Percentiles rank a stretch among this genome's conserved stretches.
These are phyloP conservation scores for Candida labiduridarum DNA, from an alignment of 1,139 yeast species.

Conservation along the genomic window DNA sequence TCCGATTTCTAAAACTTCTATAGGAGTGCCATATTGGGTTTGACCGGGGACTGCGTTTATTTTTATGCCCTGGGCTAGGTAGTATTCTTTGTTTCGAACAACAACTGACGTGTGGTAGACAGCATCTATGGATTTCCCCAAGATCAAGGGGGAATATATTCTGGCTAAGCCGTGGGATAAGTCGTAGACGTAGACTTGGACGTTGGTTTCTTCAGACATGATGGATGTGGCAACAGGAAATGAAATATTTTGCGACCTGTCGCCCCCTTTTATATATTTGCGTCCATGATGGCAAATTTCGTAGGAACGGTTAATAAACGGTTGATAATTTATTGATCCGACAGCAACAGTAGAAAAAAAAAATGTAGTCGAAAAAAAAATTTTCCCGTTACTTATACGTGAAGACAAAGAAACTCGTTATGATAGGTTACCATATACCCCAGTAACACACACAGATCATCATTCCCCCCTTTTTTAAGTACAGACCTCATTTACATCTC, in stretches of 20 bases:
- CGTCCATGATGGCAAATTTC: neutral
- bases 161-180: conserved; percentile 53
- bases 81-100: conserved; percentile 55
- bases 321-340: neutral
- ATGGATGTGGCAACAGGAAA: neutral
- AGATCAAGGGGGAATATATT: conserved; percentile 42
- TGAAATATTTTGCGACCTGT: no score
- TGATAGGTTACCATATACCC: neutral
- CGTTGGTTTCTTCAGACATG: conserved; percentile 8
- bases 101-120: conserved; percentile 71
- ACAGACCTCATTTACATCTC: neutral
- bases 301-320: neutral
- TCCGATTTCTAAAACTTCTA: conserved; percentile 57
- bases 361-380: neutral
- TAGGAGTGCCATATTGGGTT: conserved; percentile 64
- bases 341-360: neutral
- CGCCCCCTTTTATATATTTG: neutral
- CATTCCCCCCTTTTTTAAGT: neutral
- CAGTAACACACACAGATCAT: neutral
- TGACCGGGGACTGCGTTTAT: conserved; percentile 45
- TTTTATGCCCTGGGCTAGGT: conserved; percentile 63
- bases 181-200: conserved; percentile 64
- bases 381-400: neutral
- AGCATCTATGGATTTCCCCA: conserved; percentile 57
- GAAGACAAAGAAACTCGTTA: neutral